Evolutionary conservation across 768 basidiomycete genomes (phyloP), one percentile per base, ranked within the genome.

Genomic region (Collybia sordida): DNA sequence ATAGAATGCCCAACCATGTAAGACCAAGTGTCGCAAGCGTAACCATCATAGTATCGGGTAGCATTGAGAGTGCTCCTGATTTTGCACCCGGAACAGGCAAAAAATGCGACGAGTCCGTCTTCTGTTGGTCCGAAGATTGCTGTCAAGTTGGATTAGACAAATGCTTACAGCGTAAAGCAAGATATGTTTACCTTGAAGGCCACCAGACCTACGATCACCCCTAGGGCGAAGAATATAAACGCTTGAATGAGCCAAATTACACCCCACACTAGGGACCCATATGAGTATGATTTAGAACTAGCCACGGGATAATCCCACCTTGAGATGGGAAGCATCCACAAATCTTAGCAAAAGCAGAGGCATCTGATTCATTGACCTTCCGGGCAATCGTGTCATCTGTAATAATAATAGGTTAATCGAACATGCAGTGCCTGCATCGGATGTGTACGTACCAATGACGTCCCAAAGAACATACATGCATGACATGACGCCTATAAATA

Each of bases 401-500:
- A 37, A 45, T 22, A 42, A 36, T 19, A 27, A 23, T 31, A 11
- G 11, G 11, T 23, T 11, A 42, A 28, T 6, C 27, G 19, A 43
- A 43, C 27, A 19, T 9, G 47, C 9, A 3, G 27, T 4, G 9
- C 9, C 9, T 11, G 24, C 14, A 6, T 27, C 6, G 43, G 23
- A 25, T 28, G 9, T 18, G 6, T 14, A 66, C 77, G 50, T 47
- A 84, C 90, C 88, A 27, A 92, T 76, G 43, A 96, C 86, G 58
- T 96, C 93, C 88, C 90, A 95, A 1, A 92, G 74, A 44, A 83
- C 86, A 58, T 93, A 93, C 72, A 93, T 72, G 65, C 88, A 90
- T 6, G 87, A 90, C 91, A 93, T 93, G 49, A 80, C 79, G 15
- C 91, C 91, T 27, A 93, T 81, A 64, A 93, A 93, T 21, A 93